Base-by-base conservation (phyloP, 2,329 filamentous ascomycete genomes). In the Beauveria varroae region DNA sequence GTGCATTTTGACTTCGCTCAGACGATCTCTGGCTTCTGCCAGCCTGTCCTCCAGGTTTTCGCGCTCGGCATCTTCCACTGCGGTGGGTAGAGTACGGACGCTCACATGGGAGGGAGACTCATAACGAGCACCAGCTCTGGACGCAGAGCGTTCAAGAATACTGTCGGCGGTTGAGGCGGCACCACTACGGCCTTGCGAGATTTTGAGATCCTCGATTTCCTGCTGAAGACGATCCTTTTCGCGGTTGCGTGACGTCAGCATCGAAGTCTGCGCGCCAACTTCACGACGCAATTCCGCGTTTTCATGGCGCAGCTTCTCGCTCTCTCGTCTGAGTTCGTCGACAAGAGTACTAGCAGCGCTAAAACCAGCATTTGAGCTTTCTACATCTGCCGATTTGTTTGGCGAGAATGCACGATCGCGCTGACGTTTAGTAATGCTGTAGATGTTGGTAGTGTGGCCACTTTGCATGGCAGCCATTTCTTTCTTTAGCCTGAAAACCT, bases 131-230 rank as follows among this genome's bases (percentile, higher is more conserved):
- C 86, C 84, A 10, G 91, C 87, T 47, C 93, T 86, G 3, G 93
- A 97, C 14, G 93, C 91, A 0, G 93, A 97, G n/a, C 95, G 86
- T 63, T 98, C 95, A 37, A 98, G 84, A 49, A 98, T 89, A 71
- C 92, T 96, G 70, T 98, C 95, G 6, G 93, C 86, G 1, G 91
- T 85, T 0, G 84, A 85, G 0, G 82, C 80, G 1, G 82, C 81
- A 4, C 82, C 89, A 34, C 85, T 85, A 64, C 91, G 86, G 60
- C 92, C 87, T 66, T 92, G 88, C 1, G 89, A 86, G 68, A 98
- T 86, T 75, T 98, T 99, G 64, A 99, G 80, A 64, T 97, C 93
- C 74, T 99, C 95, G 64, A 98, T 98, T 72, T 99, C 93, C 71
- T 96, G 91, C 73, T 98, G 96, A 9, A 99, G 80, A 5, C 92